Evolutionary conservation across 768 basidiomycete genomes (phyloP), one percentile per base, ranked within the genome.

Genomic region (Suillus subluteus): DNA sequence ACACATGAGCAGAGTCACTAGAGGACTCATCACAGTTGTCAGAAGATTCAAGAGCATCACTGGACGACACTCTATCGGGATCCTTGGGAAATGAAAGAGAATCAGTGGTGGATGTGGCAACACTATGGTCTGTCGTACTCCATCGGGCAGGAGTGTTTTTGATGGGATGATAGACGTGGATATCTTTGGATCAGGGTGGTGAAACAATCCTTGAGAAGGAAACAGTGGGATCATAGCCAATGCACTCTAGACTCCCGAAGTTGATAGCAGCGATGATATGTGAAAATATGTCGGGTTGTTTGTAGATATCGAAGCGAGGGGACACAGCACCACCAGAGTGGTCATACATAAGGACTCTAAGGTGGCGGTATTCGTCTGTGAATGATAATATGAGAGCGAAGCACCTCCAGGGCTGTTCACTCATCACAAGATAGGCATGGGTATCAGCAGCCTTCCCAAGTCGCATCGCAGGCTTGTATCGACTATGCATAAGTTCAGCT

Each of bases 201-300:
- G n/a, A n/a, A n/a, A n/a, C n/a, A n/a, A n/a, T n/a, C n/a, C n/a
- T n/a, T n/a, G n/a, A n/a, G n/a, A n/a, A n/a, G 7, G 23, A 50
- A 13, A 50, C 48, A 6, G 48, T 50, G 4, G n/a, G 0, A 2
- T 50, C 48, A 23, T 50, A 50, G 0, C 48, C 6, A 11, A 50
- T 9, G 1, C 44, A 46, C 21, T 46, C 44, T 4, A 11, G 3
- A 46, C 11, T 46, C 21, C 44, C 21, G 9, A 46, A 46, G 0
- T 4, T 46, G 21, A 46, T 46, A 21, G 44, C 21, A 11, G 44
- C 44, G 9, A 46, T 46, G 9, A 46, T 46, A 2, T 46, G 44
- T n/a, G 3, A 11, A 11, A 46, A 11, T 46, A 4, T 1, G 4
- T n/a, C 0, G 0, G 44, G 44, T 46, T 46, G 44, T 2, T 0